Conservation (phyloP, 108 stramenopile genomes). For the Licmophora abbreviata region DNA sequence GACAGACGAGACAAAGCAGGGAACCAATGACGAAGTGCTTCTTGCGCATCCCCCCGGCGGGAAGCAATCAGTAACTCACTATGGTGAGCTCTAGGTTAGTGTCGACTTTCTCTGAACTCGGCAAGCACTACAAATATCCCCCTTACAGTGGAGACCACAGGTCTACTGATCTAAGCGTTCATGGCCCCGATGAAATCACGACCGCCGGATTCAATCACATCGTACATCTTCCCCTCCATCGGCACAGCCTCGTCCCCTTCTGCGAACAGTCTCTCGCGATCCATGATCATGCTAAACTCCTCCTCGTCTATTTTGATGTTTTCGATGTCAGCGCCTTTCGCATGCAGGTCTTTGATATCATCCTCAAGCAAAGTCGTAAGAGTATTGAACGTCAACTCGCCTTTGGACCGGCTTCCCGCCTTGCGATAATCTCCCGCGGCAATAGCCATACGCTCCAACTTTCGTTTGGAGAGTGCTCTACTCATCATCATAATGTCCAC, state of each 20-base stretch:
- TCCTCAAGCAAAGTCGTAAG: slow-evolving; percentile 69
- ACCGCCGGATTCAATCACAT: slow-evolving; percentile 64
- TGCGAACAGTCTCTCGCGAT: slow-evolving; percentile 71
- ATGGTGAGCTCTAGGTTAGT: background rate
- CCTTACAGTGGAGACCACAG: background rate
- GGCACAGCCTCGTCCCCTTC: slow-evolving; percentile 60
- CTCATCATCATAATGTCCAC: slow-evolving; percentile 99
- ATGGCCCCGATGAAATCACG: slow-evolving; percentile 64
- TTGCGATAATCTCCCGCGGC: slow-evolving; percentile 93
- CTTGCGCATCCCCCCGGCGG: slow-evolving; percentile 22
- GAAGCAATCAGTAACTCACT: slow-evolving; percentile 1
- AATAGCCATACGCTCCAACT: slow-evolving; percentile 94
- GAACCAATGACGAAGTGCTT: slow-evolving; percentile 39
- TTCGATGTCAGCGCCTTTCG: slow-evolving; percentile 62
- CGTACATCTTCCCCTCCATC: slow-evolving; percentile 87
- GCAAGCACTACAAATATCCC: background rate
- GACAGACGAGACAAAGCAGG: slow-evolving; percentile 21
- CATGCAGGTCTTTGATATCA: slow-evolving; percentile 84
- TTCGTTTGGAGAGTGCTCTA: slow-evolving; percentile 90
- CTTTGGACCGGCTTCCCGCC: slow-evolving; percentile 69
- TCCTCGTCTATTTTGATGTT: slow-evolving; percentile 77
- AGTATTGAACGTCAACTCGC: slow-evolving; percentile 66
- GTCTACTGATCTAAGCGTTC: slow-evolving; percentile 8
- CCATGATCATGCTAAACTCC: slow-evolving; percentile 83
- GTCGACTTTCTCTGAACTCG: background rate